phyloP scores from a whole-genome alignment of 148 eudicot species.

The Mesembryanthemum crystallinum region DNA sequence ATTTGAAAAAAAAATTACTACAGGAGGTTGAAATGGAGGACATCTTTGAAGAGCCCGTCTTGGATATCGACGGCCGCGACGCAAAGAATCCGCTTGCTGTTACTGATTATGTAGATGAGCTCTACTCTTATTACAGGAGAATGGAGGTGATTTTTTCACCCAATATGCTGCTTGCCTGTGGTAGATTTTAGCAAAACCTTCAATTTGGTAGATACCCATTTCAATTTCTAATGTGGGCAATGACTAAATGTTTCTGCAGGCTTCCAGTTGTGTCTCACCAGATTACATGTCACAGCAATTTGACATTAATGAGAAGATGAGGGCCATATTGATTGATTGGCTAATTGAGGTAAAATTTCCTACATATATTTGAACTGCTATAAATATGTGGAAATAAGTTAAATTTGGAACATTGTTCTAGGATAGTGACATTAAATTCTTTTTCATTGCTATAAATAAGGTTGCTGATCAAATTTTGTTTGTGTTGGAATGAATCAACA shows the following conservation, averaged over 20 bases:
- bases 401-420: background rate
- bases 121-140: conserved; percentile 60
- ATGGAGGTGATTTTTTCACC: conserved; percentile 51
- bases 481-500: conserved; percentile 36
- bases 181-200: background rate
- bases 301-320: conserved; percentile 80
- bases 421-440: background rate
- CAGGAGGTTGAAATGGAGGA: conserved; percentile 86
- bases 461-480: conserved; percentile 15
- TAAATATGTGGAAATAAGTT: too few species aligned
- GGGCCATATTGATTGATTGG: conserved; percentile 85
- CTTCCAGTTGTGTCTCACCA: conserved; percentile 50
- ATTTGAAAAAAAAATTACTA: conserved; percentile 5
- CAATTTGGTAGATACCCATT: background rate
- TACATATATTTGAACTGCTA: background rate
- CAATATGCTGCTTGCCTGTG: background rate
- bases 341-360: conserved; percentile 58
- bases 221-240: conserved; percentile 1
- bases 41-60: conserved; percentile 53
- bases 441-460: background rate
- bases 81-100: conserved; percentile 63
- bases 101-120: conserved; percentile 64
- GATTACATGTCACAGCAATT: conserved; percentile 59
- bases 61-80: conserved; percentile 69
- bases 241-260: conserved; percentile 32